Conservation (phyloP, 148 eudicot genomes). For the Nyssa sinensis region DNA sequence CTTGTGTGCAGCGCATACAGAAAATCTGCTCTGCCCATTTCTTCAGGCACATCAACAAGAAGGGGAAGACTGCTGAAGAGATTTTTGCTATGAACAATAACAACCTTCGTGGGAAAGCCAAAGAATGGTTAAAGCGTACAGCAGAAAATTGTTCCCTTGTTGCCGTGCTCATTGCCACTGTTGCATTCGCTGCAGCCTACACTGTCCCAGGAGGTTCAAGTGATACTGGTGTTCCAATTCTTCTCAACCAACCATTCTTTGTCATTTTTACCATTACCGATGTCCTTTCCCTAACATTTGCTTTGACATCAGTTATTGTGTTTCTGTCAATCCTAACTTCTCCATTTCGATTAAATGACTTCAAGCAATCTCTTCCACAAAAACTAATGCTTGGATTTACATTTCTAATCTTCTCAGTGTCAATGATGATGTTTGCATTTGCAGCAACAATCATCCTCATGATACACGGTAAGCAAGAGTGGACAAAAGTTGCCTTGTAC, state of each 20-base stretch:
- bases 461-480: background rate
- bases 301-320: background rate
- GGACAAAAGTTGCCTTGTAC: background rate
- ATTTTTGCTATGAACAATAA: background rate
- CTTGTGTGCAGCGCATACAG: background rate
- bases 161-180: background rate
- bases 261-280: background rate
- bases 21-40: background rate
- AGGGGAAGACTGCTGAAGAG: background rate
- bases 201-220: too few species aligned
- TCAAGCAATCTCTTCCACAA: too few species aligned
- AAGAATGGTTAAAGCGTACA: background rate
- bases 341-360: background rate
- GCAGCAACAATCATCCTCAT: background rate
- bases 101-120: background rate
- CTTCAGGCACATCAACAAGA: background rate
- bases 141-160: conserved; percentile 1
- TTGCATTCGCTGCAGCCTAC: background rate
- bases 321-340: conserved; percentile 2
- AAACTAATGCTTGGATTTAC: too few species aligned
- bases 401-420: too few species aligned
- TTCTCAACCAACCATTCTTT: background rate
- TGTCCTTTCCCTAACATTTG: too few species aligned
- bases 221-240: too few species aligned
- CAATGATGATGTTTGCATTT: too few species aligned